These are phyloP conservation scores for Actinomortierella ambigua DNA, from an alignment of 371 early-diverging fungal species.

Conservation along the genomic window DNA sequence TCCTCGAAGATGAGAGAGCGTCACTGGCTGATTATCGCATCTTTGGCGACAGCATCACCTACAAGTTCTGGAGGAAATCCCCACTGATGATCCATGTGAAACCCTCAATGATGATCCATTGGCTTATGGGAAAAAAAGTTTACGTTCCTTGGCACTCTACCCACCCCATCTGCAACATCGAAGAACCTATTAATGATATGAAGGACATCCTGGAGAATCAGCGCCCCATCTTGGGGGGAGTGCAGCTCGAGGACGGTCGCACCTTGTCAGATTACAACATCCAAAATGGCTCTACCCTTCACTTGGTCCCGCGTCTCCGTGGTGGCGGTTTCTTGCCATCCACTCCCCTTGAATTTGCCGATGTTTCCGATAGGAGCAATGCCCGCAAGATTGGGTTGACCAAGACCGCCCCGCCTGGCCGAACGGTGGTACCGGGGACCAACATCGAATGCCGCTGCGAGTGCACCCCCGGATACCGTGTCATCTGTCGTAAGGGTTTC, in stretches of 20 bases:
- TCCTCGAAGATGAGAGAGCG: conserved; percentile 2
- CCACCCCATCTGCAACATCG: conserved; percentile 77
- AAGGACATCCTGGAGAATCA: conserved; percentile 97
- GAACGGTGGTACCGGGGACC: too few relatives aligned
- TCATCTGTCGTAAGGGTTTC: too few relatives aligned
- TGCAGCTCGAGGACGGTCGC: conserved; percentile 94
- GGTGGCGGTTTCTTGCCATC: conserved; percentile 68
- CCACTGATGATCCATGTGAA: background rate
- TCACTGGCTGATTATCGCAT: conserved; percentile 9
- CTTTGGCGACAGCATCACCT: conserved; percentile 12
- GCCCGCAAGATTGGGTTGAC: too few relatives aligned
- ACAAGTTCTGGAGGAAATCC: background rate
- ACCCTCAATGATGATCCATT: too few relatives aligned
- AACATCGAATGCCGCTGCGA: too few relatives aligned
- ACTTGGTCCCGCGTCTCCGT: conserved; percentile 97
- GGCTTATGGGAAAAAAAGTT: background rate
- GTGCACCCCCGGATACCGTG: too few relatives aligned
- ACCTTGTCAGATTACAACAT: conserved; percentile 80
- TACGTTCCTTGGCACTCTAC: conserved; percentile 63
- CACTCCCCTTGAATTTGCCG: too few relatives aligned
- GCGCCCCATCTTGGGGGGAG: conserved; percentile 93
- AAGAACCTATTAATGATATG: conserved; percentile 94
- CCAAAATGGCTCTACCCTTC: conserved; percentile 91
- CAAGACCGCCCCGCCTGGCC: too few relatives aligned
- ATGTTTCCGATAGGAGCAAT: too few relatives aligned